These are phyloP conservation scores for Bipolaris cookei DNA, from an alignment of 2,329 filamentous ascomycete genomes.

Conservation along the genomic window DNA sequence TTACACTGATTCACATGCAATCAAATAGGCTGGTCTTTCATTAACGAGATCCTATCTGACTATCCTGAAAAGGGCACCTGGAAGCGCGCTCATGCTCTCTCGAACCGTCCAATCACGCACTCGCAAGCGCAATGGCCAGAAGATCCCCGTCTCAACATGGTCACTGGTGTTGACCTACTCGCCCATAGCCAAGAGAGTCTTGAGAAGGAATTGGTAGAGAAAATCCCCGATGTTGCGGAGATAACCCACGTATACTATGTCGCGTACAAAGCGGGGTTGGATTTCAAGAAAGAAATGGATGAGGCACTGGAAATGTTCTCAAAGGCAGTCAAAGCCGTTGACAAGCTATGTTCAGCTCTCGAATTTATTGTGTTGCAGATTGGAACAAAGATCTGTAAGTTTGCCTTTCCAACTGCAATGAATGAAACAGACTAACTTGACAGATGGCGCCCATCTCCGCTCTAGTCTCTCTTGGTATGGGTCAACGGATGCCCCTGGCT, in stretches of 20 bases:
- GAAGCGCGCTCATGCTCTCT: constrained; percentile 50
- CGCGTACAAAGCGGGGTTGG: constrained; percentile 53
- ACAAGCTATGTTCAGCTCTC: constrained; percentile 27
- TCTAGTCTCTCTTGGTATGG: constrained; percentile 32
- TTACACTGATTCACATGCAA: neutral
- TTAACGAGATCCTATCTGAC: constrained; percentile 49
- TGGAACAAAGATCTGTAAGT: constrained; percentile 47
- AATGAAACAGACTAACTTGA: constrained; percentile 26
- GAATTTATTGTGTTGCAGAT: constrained; percentile 42
- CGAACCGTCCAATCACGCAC: constrained; percentile 48
- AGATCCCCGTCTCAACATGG: constrained; percentile 50
- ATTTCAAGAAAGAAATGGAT: constrained; percentile 48
- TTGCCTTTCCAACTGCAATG: too few relatives aligned
- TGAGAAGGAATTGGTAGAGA: constrained; percentile 42
- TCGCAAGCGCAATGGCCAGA: constrained; percentile 47
- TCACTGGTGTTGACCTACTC: constrained; percentile 53
- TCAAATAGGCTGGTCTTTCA: constrained; percentile 51
- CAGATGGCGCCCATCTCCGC: constrained; percentile 52
- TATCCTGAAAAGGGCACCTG: constrained; percentile 49
- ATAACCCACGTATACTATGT: constrained; percentile 56
- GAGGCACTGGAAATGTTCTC: constrained; percentile 53
- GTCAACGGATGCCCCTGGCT: constrained; percentile 5
- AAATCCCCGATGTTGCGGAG: constrained; percentile 45
- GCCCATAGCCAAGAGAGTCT: constrained; percentile 49
- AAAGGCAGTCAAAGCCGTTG: constrained; percentile 45